Base-by-base conservation (phyloP, 2,329 filamentous ascomycete genomes). In the Penicillium occitanis region DNA sequence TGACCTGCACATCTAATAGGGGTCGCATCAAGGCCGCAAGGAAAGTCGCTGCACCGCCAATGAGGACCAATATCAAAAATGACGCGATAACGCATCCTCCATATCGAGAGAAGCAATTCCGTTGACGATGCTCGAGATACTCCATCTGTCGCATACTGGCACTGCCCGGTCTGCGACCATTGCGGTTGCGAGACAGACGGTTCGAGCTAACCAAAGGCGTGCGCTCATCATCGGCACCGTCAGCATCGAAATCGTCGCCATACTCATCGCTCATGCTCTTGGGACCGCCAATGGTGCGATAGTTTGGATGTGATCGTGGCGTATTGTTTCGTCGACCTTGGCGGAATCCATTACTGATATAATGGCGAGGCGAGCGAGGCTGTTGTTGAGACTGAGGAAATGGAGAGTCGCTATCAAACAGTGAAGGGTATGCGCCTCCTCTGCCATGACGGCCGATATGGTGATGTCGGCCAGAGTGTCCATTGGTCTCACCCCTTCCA, bases 1-100 rank as follows among this genome's bases (percentile, higher is more conserved):
- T 83, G 53, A 98, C 87, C 69, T 90, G 84, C 66, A 98, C 91
- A 69, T 91, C 88, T 30, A 87, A 86, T 58, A 99, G 85, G 6
- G 93, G 91, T 74, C 96, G 93, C 35, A 93, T 96, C 22, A 93
- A 94, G 55, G 93, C 91, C 78, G 97, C 90, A 78, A 97, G 88
- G 77, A 98, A 95, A 25, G 90, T 91, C 44, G 95, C 89, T 10
- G 91, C 90, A 50, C 91, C 92, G n/a, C 92, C 89, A 58, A 96
- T 86, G 50, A 97, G 87, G 17, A 97, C 82, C 44, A 95, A 79
- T 25, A 97, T 81, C 81, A 97, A 88, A 68, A 96, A 84, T 2
- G 90, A 88, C n/a, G 97, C 85, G 13, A 97, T 86, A 11, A 96
- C 82, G 74, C 93, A 98, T 64, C 92, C 91, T n/a, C 92, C 92